phyloP scores from a whole-genome alignment of 768 basidiomycete species.

The Serendipita sp. region DNA sequence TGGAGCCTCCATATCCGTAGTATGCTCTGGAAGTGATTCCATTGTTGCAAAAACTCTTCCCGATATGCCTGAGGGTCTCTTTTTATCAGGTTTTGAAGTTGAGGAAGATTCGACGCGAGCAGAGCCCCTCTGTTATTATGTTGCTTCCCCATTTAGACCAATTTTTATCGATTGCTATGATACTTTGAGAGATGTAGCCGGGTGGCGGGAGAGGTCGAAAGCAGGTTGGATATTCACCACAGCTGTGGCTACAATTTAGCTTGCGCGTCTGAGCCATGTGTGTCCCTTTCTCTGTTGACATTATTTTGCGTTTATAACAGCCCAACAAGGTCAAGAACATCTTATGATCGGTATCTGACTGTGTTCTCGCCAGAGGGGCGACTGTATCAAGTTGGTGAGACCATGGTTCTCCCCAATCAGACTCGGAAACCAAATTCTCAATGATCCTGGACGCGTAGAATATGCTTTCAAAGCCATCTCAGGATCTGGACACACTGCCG shows the following conservation, averaged over 20 bases:
- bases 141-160: slow-evolving; percentile 10
- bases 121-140: slow-evolving; percentile 41
- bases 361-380: slow-evolving; percentile 96
- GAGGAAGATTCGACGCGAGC: slow-evolving; percentile 79
- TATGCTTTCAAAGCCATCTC: slow-evolving; percentile 99
- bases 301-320: neutral
- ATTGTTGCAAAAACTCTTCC: slow-evolving; percentile 93
- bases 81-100: slow-evolving; percentile 94
- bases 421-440: neutral
- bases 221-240: neutral
- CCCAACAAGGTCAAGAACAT: slow-evolving; percentile 73
- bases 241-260: neutral
- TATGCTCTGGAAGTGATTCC: slow-evolving; percentile 83
- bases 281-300: neutral
- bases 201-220: neutral
- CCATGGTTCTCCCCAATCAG: neutral
- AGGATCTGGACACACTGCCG: slow-evolving; percentile 85
- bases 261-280: slow-evolving; percentile 5
- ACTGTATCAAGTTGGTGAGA: slow-evolving; percentile 93
- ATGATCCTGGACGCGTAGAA: slow-evolving; percentile 39
- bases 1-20: slow-evolving; percentile 70
- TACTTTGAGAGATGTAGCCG: neutral
- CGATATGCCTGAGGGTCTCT: slow-evolving; percentile 78
- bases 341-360: slow-evolving; percentile 91
- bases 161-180: neutral